Evolutionary conservation across 257 asterid species (phyloP).

Genomic region (Gentiana macrophylla): DNA sequence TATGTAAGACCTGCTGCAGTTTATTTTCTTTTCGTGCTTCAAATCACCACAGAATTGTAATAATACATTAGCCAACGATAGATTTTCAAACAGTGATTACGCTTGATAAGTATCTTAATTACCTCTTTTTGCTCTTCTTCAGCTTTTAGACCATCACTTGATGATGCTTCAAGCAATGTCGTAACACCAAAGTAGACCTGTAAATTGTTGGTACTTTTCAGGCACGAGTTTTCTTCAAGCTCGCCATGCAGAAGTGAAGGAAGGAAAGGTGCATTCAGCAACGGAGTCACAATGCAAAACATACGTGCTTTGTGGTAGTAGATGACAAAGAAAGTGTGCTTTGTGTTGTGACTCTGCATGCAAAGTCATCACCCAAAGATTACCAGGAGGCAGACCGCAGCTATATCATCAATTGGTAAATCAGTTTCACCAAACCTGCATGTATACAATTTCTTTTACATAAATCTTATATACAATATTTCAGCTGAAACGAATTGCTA

Average conservation of each 20-base stretch:
- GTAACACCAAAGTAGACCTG: conserved; percentile 96
- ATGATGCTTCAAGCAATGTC: conserved; percentile 79
- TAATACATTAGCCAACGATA: background rate
- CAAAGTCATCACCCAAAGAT: background rate
- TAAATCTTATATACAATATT: too few species aligned
- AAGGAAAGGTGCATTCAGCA: too few species aligned
- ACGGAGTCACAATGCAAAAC: background rate
- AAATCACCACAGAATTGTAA: background rate
- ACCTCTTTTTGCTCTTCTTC: conserved; percentile 98
- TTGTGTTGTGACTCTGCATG: background rate
- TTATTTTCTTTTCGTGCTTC: too few species aligned
- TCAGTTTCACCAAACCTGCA: conserved; percentile 67
- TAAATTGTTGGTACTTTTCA: conserved; percentile 5
- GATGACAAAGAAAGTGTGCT: background rate
- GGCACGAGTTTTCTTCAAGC: background rate
- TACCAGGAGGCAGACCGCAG: conserved; percentile 94
- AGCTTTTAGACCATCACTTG: conserved; percentile 62
- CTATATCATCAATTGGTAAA: conserved; percentile 92
- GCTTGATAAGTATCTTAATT: background rate
- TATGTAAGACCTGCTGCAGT: too few species aligned
- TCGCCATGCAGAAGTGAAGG: background rate
- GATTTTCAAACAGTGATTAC: background rate
- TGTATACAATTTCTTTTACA: background rate
- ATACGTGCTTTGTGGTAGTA: background rate
- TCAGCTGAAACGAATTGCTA: too few species aligned